These are phyloP conservation scores for Lepraria neglecta DNA, from an alignment of 495 filamentous ascomycete species.

Conservation along the genomic window DNA sequence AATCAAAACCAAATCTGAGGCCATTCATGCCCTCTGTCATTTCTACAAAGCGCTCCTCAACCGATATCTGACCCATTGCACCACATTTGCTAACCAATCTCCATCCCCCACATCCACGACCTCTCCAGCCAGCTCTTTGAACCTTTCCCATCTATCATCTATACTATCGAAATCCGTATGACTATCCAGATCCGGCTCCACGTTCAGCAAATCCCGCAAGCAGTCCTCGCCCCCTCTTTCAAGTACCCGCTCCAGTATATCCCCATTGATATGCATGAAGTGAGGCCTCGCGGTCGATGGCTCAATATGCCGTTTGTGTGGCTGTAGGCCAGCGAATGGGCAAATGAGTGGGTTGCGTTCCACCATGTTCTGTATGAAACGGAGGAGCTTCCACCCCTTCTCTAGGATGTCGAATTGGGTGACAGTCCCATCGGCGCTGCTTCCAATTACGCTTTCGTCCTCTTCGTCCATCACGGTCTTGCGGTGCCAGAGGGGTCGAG, in stretches of 20 bases:
- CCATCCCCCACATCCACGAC: slow-evolving; percentile 28
- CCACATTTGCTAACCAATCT: slow-evolving; percentile 26
- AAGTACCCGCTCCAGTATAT: slow-evolving; percentile 54
- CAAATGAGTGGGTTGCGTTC: slow-evolving; percentile 36
- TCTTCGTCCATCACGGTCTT: slow-evolving; percentile 29
- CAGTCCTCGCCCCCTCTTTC: slow-evolving; percentile 42
- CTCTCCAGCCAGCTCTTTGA: slow-evolving; percentile 30
- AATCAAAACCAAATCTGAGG: background rate
- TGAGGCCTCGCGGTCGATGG: slow-evolving; percentile 30
- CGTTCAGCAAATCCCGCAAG: slow-evolving; percentile 35
- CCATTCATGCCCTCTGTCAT: background rate
- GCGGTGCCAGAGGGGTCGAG: slow-evolving; percentile 36
- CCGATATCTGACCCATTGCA: slow-evolving; percentile 33
- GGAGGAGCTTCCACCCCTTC: slow-evolving; percentile 53
- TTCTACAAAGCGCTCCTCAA: slow-evolving; percentile 22
- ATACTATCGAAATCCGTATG: slow-evolving; percentile 22
- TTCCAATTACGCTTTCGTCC: slow-evolving; percentile 45
- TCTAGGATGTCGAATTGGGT: slow-evolving; percentile 53
- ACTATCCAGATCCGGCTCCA: slow-evolving; percentile 25
- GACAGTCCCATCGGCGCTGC: slow-evolving; percentile 59
- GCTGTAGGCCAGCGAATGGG: slow-evolving; percentile 34
- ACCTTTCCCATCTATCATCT: slow-evolving; percentile 26
- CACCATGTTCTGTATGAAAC: slow-evolving; percentile 57
- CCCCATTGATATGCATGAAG: slow-evolving; percentile 62
- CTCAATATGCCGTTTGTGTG: slow-evolving; percentile 29